Conservation (phyloP, 1,284 basidiomycete genomes). For the Cutaneotrichosporon dermatis region DNA sequence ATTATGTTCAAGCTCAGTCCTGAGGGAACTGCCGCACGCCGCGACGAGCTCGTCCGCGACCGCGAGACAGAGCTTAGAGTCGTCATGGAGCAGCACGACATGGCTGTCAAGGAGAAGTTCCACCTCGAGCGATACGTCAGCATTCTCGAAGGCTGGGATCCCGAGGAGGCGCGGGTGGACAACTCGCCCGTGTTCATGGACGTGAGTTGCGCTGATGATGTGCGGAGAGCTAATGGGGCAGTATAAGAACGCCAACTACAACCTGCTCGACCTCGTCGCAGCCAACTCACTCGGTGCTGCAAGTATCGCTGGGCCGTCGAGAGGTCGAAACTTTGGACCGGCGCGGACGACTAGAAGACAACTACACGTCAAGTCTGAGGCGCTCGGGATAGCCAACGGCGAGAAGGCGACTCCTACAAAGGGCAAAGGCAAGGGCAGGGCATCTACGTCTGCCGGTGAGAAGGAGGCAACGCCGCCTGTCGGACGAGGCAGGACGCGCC, state of each 20-base stretch:
- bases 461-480: not conserved
- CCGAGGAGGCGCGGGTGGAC: conserved; percentile 68
- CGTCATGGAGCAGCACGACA: conserved; percentile 67
- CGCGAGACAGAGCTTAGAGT: conserved; percentile 60
- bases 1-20: conserved; percentile 22
- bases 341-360: conserved; percentile 38
- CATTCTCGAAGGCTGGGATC: conserved; percentile 66
- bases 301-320: conserved; percentile 30
- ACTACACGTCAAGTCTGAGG: conserved; percentile 35
- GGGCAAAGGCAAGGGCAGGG: not conserved
- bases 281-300: not conserved
- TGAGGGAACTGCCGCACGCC: conserved; percentile 26
- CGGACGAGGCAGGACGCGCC: not conserved
- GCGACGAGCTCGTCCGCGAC: conserved; percentile 55
- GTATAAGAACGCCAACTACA: conserved; percentile 34
- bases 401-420: conserved; percentile 6
- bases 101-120: conserved; percentile 74
- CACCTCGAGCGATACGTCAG: conserved; percentile 74
- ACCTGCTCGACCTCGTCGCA: conserved; percentile 33
- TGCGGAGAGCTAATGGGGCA: conserved; percentile 12
- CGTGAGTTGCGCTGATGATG: conserved; percentile 50
- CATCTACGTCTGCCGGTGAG: not conserved
- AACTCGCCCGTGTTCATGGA: conserved; percentile 66
- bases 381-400: conserved; percentile 21
- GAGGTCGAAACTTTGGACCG: conserved; percentile 16